Percentiles rank a stretch among this genome's conserved stretches.
Conservation (phyloP, 139 green algal species). For the Gonium pectorale region DNA sequence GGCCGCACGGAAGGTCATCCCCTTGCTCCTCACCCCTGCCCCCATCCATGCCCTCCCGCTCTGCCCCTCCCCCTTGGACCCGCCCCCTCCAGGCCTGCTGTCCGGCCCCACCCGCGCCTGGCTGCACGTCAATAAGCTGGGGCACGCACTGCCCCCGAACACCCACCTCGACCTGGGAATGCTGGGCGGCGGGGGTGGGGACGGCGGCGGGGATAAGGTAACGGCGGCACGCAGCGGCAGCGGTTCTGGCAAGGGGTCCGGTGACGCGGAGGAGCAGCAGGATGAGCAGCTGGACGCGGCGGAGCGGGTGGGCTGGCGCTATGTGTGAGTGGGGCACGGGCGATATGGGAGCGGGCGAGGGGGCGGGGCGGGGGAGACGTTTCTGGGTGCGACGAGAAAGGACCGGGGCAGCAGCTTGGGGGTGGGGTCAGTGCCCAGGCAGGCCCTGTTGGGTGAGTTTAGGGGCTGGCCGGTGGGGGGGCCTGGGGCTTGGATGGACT, state of each 20-base stretch:
- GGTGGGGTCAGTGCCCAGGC: too few species aligned
- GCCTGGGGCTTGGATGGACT: too few species aligned
- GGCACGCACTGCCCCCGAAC: not conserved
- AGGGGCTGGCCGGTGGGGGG: too few species aligned
- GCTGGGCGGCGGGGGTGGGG: not conserved
- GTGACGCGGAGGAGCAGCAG: not conserved
- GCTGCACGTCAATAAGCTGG: constrained; percentile 13
- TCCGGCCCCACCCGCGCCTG: not conserved
- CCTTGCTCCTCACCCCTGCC: too few species aligned
- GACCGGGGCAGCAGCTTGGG: too few species aligned
- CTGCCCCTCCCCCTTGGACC: not conserved
- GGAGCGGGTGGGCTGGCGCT: not conserved
- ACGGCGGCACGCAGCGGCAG: not conserved
- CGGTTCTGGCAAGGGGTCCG: not conserved
- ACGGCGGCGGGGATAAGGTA: too few species aligned
- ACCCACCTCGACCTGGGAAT: too few species aligned
- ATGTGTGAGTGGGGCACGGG: too few species aligned
- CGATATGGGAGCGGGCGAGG: too few species aligned
- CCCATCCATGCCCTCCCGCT: not conserved
- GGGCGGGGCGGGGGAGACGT: too few species aligned
- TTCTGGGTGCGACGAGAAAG: too few species aligned
- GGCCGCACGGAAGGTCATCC: not conserved
- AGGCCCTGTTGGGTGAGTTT: too few species aligned
- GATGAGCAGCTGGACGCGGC: not conserved
- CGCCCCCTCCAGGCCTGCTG: not conserved